Percentiles rank a stretch among this genome's conserved stretches.
Evolutionary conservation across 768 basidiomycete genomes (phyloP).

Genomic region (Tylopilus vinaceipallidus): DNA sequence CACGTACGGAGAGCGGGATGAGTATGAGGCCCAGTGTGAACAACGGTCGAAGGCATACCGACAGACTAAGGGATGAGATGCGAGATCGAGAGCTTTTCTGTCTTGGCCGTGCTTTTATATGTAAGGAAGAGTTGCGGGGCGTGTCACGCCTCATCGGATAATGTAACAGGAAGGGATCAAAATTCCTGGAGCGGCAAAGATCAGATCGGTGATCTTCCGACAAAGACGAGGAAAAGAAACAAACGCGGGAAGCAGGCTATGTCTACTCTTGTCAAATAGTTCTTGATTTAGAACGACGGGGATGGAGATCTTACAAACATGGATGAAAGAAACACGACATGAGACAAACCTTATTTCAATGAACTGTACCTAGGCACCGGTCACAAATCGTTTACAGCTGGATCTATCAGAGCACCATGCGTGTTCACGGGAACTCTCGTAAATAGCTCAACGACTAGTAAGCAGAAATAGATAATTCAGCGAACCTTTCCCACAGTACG

Average conservation of each 20-base stretch:
- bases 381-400: slow-evolving; percentile 2
- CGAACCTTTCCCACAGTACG: slow-evolving; percentile 23
- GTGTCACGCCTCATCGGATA: slow-evolving; percentile 21
- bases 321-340: slow-evolving; percentile 31
- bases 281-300: slow-evolving; percentile 21
- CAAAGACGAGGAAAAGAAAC: slow-evolving; percentile 18
- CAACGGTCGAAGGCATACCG: slow-evolving; percentile 15
- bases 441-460: slow-evolving; percentile 14
- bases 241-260: slow-evolving; percentile 12
- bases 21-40: slow-evolving; percentile 27
- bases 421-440: slow-evolving; percentile 16
- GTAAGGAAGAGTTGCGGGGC: slow-evolving; percentile 9
- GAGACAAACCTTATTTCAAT: slow-evolving; percentile 31
- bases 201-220: slow-evolving; percentile 22
- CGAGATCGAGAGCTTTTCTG: slow-evolving; percentile 5
- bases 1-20: slow-evolving; percentile 32
- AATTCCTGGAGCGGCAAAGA: slow-evolving; percentile 15
- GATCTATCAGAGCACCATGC: slow-evolving; percentile 13
- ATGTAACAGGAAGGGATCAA: slow-evolving; percentile 12
- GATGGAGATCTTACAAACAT: slow-evolving; percentile 24
- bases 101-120: slow-evolving; percentile 24
- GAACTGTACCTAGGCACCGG: slow-evolving; percentile 26
- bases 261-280: too few species aligned
- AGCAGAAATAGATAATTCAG: slow-evolving; percentile 14
- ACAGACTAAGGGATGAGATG: slow-evolving; percentile 2